phyloP scores from a whole-genome alignment of 2,329 filamentous ascomycete genomes.

The Fusarium globosum region DNA sequence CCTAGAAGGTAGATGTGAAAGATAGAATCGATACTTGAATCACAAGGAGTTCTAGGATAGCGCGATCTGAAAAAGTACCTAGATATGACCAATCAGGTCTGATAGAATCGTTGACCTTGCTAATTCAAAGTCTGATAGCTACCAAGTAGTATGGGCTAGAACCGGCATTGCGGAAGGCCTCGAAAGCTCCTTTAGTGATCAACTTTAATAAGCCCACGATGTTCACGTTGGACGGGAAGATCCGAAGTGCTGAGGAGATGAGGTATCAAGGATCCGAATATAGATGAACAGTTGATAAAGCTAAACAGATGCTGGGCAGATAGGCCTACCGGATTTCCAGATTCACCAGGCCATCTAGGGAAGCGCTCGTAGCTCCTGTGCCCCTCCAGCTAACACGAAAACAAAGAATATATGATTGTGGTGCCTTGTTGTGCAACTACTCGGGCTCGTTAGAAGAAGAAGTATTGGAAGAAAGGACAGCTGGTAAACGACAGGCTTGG shows the following conservation, averaged over 20 bases:
- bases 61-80: background rate
- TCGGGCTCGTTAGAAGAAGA: background rate
- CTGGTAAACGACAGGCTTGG: background rate
- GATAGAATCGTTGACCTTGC: background rate
- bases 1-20: background rate
- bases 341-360: background rate
- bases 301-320: background rate
- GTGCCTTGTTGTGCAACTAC: background rate
- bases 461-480: background rate
- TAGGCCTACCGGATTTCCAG: background rate
- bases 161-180: background rate
- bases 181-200: background rate
- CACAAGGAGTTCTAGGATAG: background rate
- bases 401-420: background rate
- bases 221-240: background rate
- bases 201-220: background rate
- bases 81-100: background rate
- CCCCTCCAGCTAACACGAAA: background rate
- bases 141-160: background rate
- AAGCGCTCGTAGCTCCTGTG: background rate
- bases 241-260: background rate
- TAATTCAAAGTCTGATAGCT: background rate
- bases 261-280: background rate
- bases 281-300: background rate
- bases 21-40: background rate